Evolutionary conservation across 768 basidiomycete genomes (phyloP).

Genomic region (Panus rudis): DNA sequence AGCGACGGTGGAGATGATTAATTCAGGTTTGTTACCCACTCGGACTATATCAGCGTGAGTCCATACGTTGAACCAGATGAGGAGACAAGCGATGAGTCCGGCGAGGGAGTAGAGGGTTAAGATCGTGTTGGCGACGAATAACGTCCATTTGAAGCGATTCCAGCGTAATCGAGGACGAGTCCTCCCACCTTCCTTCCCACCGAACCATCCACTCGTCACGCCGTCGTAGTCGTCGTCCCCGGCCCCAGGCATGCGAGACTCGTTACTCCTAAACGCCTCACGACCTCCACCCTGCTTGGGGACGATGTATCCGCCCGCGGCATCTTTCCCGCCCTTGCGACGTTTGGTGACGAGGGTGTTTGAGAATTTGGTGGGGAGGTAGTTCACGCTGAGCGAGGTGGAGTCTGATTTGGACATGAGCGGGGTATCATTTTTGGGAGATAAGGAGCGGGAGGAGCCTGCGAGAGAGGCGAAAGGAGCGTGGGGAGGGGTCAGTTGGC

Average conservation of each 20-base stretch:
- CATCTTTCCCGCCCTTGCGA: conserved; percentile 31
- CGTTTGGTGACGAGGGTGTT: conserved; percentile 34
- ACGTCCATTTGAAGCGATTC: conserved; percentile 81
- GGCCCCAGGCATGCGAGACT: conserved; percentile 31
- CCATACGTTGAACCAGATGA: conserved; percentile 77
- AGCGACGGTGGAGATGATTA: conserved; percentile 65
- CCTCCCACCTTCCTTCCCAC: conserved; percentile 31
- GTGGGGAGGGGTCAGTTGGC: conserved; percentile 32
- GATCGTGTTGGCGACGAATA: conserved; percentile 59
- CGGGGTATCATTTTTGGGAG: conserved; percentile 18
- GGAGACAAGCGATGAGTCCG: conserved; percentile 56
- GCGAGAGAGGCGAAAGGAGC: conserved; percentile 30
- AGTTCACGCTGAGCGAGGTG: conserved; percentile 56
- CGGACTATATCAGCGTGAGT: conserved; percentile 62
- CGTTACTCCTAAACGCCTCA: conserved; percentile 42
- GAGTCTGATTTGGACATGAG: conserved; percentile 13
- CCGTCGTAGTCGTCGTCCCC: conserved; percentile 34
- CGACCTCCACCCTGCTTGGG: conserved; percentile 67
- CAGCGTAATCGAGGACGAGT: conserved; percentile 42
- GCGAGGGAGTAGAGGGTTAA: conserved; percentile 55
- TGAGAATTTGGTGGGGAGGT: conserved; percentile 73
- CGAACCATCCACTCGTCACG: conserved; percentile 32
- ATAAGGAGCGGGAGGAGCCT: conserved; percentile 18
- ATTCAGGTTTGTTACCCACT: conserved; percentile 59
- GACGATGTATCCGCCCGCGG: conserved; percentile 27